Percentiles rank a stretch among this genome's conserved stretches.
Conservation (phyloP, 2,329 filamentous ascomycete genomes). For the Lasiodiplodia citricola region DNA sequence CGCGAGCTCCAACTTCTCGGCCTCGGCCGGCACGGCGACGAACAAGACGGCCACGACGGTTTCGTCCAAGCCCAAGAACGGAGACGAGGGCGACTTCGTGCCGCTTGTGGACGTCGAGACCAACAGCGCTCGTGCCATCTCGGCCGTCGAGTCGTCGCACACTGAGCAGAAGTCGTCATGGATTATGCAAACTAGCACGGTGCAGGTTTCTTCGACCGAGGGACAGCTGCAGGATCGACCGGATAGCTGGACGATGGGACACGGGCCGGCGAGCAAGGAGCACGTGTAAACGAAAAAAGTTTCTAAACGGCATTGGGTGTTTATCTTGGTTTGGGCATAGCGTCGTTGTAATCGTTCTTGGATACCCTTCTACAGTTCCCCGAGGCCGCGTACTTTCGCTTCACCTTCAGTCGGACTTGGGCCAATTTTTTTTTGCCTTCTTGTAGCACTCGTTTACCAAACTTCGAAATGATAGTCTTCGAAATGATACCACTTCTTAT, state of each 20-base stretch:
- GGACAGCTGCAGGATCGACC: constrained; percentile 28
- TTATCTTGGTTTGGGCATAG: background rate
- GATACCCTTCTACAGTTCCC: constrained; percentile 15
- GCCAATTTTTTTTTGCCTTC: background rate
- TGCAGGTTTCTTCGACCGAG: constrained; percentile 11
- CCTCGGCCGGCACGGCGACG: background rate
- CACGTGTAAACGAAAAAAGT: constrained; percentile 28
- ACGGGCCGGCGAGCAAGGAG: constrained; percentile 26
- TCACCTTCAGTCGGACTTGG: constrained; percentile 1
- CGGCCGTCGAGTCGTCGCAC: constrained; percentile 9
- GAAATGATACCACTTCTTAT: constrained; percentile 5
- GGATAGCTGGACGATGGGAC: constrained; percentile 29
- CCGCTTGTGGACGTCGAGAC: constrained; percentile 34
- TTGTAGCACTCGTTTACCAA: background rate
- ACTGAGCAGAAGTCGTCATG: constrained; percentile 23
- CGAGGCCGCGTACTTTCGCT: constrained; percentile 4
- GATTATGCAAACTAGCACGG: constrained; percentile 26
- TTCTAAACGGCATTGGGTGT: background rate
- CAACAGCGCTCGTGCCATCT: constrained; percentile 11
- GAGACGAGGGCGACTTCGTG: constrained; percentile 32
- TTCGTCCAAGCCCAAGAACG: constrained; percentile 32
- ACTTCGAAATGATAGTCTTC: background rate
- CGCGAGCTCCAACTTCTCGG: constrained; percentile 4
- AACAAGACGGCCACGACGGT: constrained; percentile 16
- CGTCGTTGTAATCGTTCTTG: constrained; percentile 22